phyloP scores from a whole-genome alignment of 225 moss, liverwort and hornwort genomes.

The Polytrichum commune region DNA sequence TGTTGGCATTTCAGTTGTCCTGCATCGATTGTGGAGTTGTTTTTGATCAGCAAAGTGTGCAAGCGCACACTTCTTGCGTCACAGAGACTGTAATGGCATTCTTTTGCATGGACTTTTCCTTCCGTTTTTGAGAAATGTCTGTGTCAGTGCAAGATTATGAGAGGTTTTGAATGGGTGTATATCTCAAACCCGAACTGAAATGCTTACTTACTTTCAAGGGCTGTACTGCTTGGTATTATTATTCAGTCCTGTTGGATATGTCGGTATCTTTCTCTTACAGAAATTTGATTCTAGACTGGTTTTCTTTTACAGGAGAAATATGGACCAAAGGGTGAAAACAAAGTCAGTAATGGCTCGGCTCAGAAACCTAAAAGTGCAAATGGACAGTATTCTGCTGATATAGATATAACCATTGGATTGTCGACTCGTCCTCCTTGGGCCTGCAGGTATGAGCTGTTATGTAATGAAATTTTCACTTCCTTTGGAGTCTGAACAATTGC shows the following conservation, averaged over 20 bases:
- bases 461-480: background rate
- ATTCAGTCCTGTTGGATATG: too few species aligned
- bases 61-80: constrained; percentile 84
- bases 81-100: constrained; percentile 65
- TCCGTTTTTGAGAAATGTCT: too few species aligned
- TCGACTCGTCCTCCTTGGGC: constrained; percentile 75
- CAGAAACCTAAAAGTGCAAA: constrained; percentile 29
- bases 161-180: background rate
- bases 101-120: background rate
- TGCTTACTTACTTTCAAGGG: too few species aligned
- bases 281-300: background rate
- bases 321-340: constrained; percentile 64
- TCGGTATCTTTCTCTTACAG: too few species aligned
- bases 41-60: constrained; percentile 88
- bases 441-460: constrained; percentile 58
- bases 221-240: too few species aligned
- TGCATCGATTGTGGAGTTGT: constrained; percentile 98
- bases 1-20: constrained; percentile 60
- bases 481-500: background rate
- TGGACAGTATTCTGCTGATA: constrained; percentile 25
- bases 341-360: constrained; percentile 22
- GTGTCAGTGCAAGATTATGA: background rate
- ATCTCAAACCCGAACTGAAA: too few species aligned
- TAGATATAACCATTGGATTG: constrained; percentile 65
- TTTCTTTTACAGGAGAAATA: constrained; percentile 73